These are phyloP conservation scores for Pythium utonaiense DNA, from an alignment of 352 stramenopile genomes.

Conservation along the genomic window DNA sequence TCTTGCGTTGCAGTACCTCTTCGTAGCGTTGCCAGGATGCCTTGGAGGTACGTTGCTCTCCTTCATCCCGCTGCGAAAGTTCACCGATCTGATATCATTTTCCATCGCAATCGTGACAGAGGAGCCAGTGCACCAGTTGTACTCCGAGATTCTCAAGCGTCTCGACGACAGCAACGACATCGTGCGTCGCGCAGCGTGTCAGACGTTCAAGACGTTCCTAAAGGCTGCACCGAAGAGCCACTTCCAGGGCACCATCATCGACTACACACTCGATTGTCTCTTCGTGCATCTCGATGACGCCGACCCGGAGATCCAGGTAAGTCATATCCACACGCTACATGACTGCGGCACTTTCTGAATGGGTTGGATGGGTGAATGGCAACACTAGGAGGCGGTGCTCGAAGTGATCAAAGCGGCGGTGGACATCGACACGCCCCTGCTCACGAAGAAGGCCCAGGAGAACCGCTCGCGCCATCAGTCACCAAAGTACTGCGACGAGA, in stretches of 20 bases:
- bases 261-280: constrained; percentile 89
- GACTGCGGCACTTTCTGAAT: too few relatives aligned
- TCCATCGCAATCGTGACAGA: constrained; percentile 30
- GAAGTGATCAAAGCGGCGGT: constrained; percentile 66
- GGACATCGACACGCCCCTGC: constrained; percentile 45
- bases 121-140: constrained; percentile 89
- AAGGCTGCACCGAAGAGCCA: constrained; percentile 77
- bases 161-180: constrained; percentile 91
- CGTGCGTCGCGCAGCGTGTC: constrained; percentile 83
- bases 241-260: constrained; percentile 86
- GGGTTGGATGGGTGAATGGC: too few relatives aligned
- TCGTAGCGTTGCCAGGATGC: constrained; percentile 72
- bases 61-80: not conserved
- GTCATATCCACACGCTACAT: constrained; percentile 1
- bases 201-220: constrained; percentile 88
- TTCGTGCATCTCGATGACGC: constrained; percentile 91
- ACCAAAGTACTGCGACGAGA: constrained; percentile 67
- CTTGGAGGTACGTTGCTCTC: constrained; percentile 50
- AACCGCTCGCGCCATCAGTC: constrained; percentile 70
- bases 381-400: constrained; percentile 69
- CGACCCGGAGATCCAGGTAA: constrained; percentile 80
- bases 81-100: not conserved
- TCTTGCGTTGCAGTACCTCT: constrained; percentile 84
- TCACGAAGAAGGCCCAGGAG: constrained; percentile 73
- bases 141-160: constrained; percentile 91